Percentiles rank a stretch among this genome's conserved stretches.
Evolutionary conservation across 805 yeast genomes (phyloP).

Genomic region (Nakazawaea ernobii): DNA sequence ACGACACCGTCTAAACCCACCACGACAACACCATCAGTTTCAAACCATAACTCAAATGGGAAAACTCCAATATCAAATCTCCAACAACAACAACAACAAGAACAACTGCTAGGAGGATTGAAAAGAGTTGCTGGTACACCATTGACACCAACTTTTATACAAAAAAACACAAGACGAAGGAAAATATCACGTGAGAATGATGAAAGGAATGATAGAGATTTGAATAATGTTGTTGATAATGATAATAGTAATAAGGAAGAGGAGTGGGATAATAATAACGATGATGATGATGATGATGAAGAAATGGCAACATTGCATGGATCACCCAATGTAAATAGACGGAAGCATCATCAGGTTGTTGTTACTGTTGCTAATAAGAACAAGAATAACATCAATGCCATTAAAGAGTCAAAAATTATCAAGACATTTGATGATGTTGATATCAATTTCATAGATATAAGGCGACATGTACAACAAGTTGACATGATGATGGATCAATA

Average conservation of each 20-base stretch:
- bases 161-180: not conserved
- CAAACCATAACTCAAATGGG: no score
- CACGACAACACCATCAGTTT: not conserved
- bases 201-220: not conserved
- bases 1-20: not conserved
- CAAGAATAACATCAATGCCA: no score
- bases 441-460: no score
- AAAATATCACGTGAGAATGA: not conserved
- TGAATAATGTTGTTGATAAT: not conserved
- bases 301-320: not conserved
- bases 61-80: not conserved
- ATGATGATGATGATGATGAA: not conserved
- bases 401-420: no score
- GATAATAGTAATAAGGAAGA: not conserved
- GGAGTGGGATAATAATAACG: not conserved
- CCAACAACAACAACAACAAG: no score
- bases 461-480: no score
- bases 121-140: constrained; percentile 2
- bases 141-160: constrained; percentile 3
- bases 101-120: not conserved
- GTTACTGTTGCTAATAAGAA: no score
- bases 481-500: not conserved
- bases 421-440: no score
- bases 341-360: no score
- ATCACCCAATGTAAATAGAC: not conserved